Conservation (phyloP, 2,329 filamentous ascomycete species). For the Tolypocladium cylindrosporum region DNA sequence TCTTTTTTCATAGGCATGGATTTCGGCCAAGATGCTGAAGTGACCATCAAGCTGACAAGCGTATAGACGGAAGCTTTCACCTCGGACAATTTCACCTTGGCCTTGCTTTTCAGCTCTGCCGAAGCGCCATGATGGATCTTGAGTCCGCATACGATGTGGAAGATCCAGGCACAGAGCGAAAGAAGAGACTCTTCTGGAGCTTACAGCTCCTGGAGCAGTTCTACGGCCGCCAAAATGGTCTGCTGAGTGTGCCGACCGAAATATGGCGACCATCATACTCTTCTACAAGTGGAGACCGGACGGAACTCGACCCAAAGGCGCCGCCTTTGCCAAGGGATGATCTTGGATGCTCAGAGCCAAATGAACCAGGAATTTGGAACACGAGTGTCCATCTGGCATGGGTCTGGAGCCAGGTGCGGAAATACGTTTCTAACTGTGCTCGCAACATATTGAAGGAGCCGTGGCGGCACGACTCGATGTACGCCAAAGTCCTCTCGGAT, state of each 20-base stretch:
- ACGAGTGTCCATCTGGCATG: conserved; percentile 37
- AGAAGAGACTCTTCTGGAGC: conserved; percentile 41
- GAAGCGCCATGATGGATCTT: conserved; percentile 37
- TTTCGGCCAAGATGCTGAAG: background rate
- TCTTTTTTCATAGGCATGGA: conserved; percentile 36
- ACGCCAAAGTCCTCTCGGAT: conserved; percentile 38
- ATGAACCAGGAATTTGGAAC: conserved; percentile 39
- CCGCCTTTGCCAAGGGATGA: conserved; percentile 34
- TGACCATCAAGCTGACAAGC: conserved; percentile 1
- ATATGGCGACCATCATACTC: conserved; percentile 26
- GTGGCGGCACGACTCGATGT: conserved; percentile 41
- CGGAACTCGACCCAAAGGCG: conserved; percentile 19
- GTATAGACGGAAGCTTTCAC: conserved; percentile 34
- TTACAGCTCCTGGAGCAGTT: conserved; percentile 38
- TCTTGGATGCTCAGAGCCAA: conserved; percentile 27
- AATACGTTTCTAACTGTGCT: conserved; percentile 38
- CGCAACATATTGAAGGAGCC: conserved; percentile 37
- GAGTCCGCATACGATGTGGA: conserved; percentile 26
- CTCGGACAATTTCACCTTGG: conserved; percentile 40
- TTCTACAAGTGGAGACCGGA: conserved; percentile 8
- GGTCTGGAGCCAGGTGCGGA: conserved; percentile 37
- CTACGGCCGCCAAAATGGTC: conserved; percentile 35
- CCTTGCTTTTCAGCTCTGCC: conserved; percentile 38
- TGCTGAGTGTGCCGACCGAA: conserved; percentile 30
- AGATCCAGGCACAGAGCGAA: conserved; percentile 28